phyloP scores from a whole-genome alignment of 1,284 basidiomycete species.

The Fomitopsis palustris region DNA sequence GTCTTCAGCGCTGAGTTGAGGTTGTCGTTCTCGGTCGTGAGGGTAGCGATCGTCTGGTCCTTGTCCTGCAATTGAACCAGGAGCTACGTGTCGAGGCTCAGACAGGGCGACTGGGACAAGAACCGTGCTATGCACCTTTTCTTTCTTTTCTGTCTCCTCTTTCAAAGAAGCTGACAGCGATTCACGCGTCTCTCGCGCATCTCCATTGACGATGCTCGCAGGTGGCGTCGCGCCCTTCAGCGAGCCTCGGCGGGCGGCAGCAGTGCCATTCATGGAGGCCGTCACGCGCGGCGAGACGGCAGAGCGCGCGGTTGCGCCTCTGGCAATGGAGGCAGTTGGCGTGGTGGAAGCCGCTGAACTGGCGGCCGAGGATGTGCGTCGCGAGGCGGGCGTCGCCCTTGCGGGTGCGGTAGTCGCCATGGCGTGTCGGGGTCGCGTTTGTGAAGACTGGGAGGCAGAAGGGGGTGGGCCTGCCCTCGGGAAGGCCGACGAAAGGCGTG shows the following conservation, averaged over 20 bases:
- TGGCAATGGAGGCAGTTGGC: slow-evolving; percentile 28
- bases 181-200: slow-evolving; percentile 39
- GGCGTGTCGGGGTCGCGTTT: slow-evolving; percentile 4
- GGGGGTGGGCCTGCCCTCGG: neutral
- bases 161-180: slow-evolving; percentile 59
- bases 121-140: slow-evolving; percentile 49
- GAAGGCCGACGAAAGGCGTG: slow-evolving; percentile 4
- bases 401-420: slow-evolving; percentile 31
- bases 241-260: slow-evolving; percentile 46
- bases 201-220: slow-evolving; percentile 28
- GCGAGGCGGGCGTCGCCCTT: slow-evolving; percentile 43
- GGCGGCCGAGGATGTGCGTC: slow-evolving; percentile 31
- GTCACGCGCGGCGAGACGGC: slow-evolving; percentile 32
- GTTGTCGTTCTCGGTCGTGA: slow-evolving; percentile 60
- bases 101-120: neutral
- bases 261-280: slow-evolving; percentile 28
- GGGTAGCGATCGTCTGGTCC: slow-evolving; percentile 58
- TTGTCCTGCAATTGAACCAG: slow-evolving; percentile 73
- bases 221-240: slow-evolving; percentile 39
- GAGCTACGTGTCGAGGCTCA: slow-evolving; percentile 42
- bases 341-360: slow-evolving; percentile 19
- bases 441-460: neutral
- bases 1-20: slow-evolving; percentile 59
- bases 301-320: slow-evolving; percentile 37
- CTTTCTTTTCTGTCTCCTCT: slow-evolving; percentile 75